Evolutionary conservation across 306 rosid species (phyloP), one percentile per base, ranked within the genome.

Genomic region (Amphicarpaea edgeworthii): DNA sequence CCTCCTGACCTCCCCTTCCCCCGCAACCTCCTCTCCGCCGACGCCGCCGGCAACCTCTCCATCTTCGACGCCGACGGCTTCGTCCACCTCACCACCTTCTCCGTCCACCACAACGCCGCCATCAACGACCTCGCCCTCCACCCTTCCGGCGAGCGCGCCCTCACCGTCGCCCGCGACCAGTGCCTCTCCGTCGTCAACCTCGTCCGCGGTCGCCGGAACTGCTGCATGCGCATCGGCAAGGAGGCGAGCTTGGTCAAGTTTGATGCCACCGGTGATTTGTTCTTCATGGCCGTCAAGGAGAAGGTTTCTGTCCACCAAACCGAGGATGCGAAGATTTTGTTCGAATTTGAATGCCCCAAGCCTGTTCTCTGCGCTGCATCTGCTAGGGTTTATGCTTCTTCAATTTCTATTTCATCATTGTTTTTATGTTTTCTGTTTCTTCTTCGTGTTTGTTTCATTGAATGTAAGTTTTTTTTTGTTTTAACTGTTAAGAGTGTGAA

Each of bases 11-110:
- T 90, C 68, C 78, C 90, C 60, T 86, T 85, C 75, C 98, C 98
- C 3, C 95, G 93, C 61, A 95, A 90, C 73, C 98, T 95, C 81
- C 40, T 95, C 88, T 95, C 98, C 68, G 97, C 92, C 24, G 90
- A 84, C 59, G 84, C 90, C 1, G 91, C 89, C 12, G 98, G 98
- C 21, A 24, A 85, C 51, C 65, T 94, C 8, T 86, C 90, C 12
- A 86, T 94, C 51, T 92, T 82, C 57, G 97, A 94, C 8, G 94
- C 95, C 19, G 98, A 94, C 10, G 88, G 93, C 11, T 94, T 92
- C 42, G 97, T 95, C 67, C 97, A 87, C 69, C 91, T 95, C 11
- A 84, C 86, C 89, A 79, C 89, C 1, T 51, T 95, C 6, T 47
- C 67, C 9, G 89, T 89, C 10, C 98, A 95, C 70, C 77, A 66